Conservation (phyloP, 345 rosid species). For the Rhodomyrtus tomentosa region DNA sequence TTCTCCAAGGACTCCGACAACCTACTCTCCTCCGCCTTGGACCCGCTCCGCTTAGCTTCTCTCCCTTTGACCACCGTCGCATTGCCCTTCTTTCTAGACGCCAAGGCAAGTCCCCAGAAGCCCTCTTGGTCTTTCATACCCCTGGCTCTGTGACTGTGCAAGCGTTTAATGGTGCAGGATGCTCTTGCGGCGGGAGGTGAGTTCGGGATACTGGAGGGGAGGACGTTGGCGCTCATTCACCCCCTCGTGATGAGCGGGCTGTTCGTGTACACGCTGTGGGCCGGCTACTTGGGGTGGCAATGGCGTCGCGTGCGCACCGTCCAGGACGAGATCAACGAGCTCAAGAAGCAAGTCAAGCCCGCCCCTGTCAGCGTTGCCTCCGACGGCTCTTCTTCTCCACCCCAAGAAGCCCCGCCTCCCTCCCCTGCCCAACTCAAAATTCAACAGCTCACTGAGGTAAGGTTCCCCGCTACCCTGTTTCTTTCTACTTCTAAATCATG, state of each 20-base stretch:
- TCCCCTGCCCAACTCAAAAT: constrained; percentile 46
- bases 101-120: constrained; percentile 29
- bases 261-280: constrained; percentile 50
- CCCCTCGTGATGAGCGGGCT: constrained; percentile 60
- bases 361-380: constrained; percentile 39
- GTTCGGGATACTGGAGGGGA: constrained; percentile 81
- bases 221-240: constrained; percentile 60
- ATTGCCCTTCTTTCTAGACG: constrained; percentile 52
- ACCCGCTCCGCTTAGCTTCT: constrained; percentile 28
- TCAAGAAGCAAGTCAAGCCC: constrained; percentile 69
- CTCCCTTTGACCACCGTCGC: constrained; percentile 46
- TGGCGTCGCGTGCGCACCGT: constrained; percentile 85
- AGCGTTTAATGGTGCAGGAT: constrained; percentile 26
- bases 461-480: not conserved
- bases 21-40: constrained; percentile 11
- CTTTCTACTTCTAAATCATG: not conserved
- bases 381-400: constrained; percentile 34
- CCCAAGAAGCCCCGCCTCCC: constrained; percentile 19
- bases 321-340: constrained; percentile 54
- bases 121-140: not conserved
- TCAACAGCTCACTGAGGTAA: constrained; percentile 62
- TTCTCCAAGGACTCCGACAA: not conserved
- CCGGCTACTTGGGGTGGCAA: constrained; percentile 92
- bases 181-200: constrained; percentile 72
- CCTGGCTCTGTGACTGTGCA: not conserved